Evolutionary conservation across 2,329 filamentous ascomycete genomes (phyloP), one percentile per base, ranked within the genome.

Genomic region (Nemania sp.): DNA sequence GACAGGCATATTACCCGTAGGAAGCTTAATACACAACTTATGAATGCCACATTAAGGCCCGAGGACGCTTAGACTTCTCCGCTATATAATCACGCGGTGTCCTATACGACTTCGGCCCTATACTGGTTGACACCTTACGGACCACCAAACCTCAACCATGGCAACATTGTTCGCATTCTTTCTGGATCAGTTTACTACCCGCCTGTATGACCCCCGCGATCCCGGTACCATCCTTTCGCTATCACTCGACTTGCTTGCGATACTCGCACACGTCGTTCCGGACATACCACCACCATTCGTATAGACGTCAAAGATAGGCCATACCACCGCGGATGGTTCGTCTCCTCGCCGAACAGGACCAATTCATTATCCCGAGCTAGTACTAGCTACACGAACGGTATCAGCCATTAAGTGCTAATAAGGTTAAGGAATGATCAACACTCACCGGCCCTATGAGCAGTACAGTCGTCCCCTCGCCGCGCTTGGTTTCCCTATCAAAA

Each of bases 11-110:
- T 50, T 43, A 48, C 52, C 32, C 37, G 11, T 58, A 58, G 49
- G 54, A 42, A 52, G 40, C 32, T 64, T 58, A 56, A 56, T 62
- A 56, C 59, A 52, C 34, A 34, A 39, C 21, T 12, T 20, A 49
- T 50, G 39, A 55, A 34, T 56, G 53, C 20, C 55, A 57, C 35
- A 45, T n/a, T 45, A 35, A 35, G 46, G 29, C 45, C 45, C 17
- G 32, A 48, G 48, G 17, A 34, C 39, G 42, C 15, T 35, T 45
- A 20, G 55, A 43, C 29, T 45, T 57, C 21, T 34, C 45, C 54
- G 25, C 25, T 58, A 61, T 62, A 62, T 56, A 56, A 54, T 37
- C 48, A 20, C 53, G 35, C 18, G 52, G 47, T 21, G 40, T 54
- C 12, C 5, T 6, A 25, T 62, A 46, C 46, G 15, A 42, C 35